Conservation (phyloP, 345 rosid species). For the Gossypium thurberi region DNA sequence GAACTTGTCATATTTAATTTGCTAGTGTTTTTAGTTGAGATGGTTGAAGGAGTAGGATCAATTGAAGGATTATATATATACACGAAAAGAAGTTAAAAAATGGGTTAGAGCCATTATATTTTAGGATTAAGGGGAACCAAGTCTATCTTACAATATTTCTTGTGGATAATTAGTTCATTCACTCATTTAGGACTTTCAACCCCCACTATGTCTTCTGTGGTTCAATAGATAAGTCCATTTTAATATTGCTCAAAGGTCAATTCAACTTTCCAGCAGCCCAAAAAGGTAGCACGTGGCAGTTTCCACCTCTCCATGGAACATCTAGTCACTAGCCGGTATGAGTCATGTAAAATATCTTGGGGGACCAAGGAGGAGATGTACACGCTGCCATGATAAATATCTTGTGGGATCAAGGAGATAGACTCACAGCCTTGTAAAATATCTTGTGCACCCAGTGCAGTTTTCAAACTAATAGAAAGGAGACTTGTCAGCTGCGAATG, state of each 20-base stretch:
- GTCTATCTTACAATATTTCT: neutral
- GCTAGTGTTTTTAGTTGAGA: neutral
- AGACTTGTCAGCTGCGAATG: too few relatives aligned
- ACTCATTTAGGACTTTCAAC: neutral
- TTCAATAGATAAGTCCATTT: neutral
- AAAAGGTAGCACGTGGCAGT: neutral
- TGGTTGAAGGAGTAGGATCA: neutral
- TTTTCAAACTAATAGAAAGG: too few relatives aligned
- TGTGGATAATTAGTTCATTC: neutral
- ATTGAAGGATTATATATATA: neutral
- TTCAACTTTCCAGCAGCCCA: neutral
- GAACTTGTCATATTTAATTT: conserved; percentile 7
- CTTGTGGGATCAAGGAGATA: too few relatives aligned
- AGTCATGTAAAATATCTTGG: too few relatives aligned
- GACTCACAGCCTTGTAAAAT: too few relatives aligned
- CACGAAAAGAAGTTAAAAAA: neutral
- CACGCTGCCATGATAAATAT: too few relatives aligned
- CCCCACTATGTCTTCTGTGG: neutral
- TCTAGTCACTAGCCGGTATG: neutral
- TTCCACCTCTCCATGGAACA: neutral
- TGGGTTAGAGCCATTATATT: neutral
- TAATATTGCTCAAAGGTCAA: neutral
- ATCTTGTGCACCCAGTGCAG: too few relatives aligned
- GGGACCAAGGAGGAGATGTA: too few relatives aligned
- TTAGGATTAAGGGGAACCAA: neutral